phyloP scores from a whole-genome alignment of 768 basidiomycete species.

The Russula dissimulans region DNA sequence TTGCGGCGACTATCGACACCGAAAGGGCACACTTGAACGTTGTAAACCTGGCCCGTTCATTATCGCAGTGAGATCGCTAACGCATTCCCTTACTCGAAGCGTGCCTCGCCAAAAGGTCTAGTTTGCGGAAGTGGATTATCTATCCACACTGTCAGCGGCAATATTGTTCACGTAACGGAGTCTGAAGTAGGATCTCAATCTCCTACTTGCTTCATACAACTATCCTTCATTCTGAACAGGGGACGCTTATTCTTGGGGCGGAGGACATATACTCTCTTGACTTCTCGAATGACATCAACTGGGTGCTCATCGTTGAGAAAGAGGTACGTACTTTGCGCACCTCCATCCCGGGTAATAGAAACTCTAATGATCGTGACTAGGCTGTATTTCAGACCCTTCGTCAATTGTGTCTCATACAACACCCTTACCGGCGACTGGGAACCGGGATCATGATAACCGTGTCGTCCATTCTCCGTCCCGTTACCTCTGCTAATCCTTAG shows the following conservation, averaged over 20 bases:
- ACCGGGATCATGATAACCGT: constrained; percentile 76
- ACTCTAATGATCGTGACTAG: constrained; percentile 34
- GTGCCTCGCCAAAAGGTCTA: constrained; percentile 85
- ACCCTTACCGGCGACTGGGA: constrained; percentile 40
- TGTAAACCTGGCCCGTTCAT: constrained; percentile 33
- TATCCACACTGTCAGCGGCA: constrained; percentile 50
- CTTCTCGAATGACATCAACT: constrained; percentile 46
- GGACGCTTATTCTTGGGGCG: constrained; percentile 63
- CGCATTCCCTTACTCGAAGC: constrained; percentile 33
- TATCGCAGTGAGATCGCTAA: constrained; percentile 4
- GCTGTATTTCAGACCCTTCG: constrained; percentile 91
- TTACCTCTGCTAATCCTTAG: background rate
- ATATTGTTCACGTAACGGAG: constrained; percentile 41
- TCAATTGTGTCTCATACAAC: constrained; percentile 41
- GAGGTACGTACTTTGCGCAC: constrained; percentile 44
- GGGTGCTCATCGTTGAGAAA: constrained; percentile 90
- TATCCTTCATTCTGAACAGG: constrained; percentile 34
- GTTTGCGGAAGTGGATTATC: constrained; percentile 58
- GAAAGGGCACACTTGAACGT: constrained; percentile 73
- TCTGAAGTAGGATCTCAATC: constrained; percentile 41
- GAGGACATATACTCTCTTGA: constrained; percentile 61
- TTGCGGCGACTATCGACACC: constrained; percentile 74
- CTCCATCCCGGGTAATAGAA: background rate
- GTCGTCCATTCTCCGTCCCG: background rate
- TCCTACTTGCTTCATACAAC: background rate